These are phyloP conservation scores for Stachybotrys elegans DNA, from an alignment of 2,329 filamentous ascomycete genomes.

Conservation along the genomic window DNA sequence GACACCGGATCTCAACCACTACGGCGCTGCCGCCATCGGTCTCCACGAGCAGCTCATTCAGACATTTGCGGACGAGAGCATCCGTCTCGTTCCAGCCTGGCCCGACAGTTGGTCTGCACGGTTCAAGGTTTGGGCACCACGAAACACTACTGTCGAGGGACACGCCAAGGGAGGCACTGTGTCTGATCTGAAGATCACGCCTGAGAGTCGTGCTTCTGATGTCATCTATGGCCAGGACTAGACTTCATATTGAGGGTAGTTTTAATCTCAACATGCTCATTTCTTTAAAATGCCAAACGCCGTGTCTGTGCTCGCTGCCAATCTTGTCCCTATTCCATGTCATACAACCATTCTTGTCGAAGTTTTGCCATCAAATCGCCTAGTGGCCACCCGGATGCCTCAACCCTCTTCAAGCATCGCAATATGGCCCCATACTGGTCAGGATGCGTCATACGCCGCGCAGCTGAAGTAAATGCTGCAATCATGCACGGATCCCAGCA, in stretches of 20 bases:
- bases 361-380: too few relatives aligned
- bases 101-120: conserved; percentile 3
- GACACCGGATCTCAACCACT: conserved; percentile 6
- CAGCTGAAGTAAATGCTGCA: too few relatives aligned
- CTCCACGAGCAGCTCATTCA: conserved; percentile 6
- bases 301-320: too few relatives aligned
- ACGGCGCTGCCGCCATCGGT: conserved; percentile 4
- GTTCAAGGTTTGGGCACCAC: conserved; percentile 5
- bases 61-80: conserved; percentile 3
- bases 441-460: too few relatives aligned
- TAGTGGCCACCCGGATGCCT: too few relatives aligned
- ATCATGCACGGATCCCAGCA: too few relatives aligned
- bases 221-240: conserved; percentile 2
- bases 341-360: too few relatives aligned
- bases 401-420: too few relatives aligned
- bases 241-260: background rate
- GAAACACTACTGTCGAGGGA: conserved; percentile 4
- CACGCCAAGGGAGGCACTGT: conserved; percentile 1
- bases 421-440: too few relatives aligned
- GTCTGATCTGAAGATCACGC: background rate
- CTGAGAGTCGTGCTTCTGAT: background rate
- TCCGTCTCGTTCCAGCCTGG: conserved; percentile 4
- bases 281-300: too few relatives aligned
- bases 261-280: too few relatives aligned
- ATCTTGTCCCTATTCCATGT: too few relatives aligned